These are phyloP conservation scores for Eurotiales sp. DNA, from an alignment of 2,329 filamentous ascomycete genomes.

Conservation along the genomic window DNA sequence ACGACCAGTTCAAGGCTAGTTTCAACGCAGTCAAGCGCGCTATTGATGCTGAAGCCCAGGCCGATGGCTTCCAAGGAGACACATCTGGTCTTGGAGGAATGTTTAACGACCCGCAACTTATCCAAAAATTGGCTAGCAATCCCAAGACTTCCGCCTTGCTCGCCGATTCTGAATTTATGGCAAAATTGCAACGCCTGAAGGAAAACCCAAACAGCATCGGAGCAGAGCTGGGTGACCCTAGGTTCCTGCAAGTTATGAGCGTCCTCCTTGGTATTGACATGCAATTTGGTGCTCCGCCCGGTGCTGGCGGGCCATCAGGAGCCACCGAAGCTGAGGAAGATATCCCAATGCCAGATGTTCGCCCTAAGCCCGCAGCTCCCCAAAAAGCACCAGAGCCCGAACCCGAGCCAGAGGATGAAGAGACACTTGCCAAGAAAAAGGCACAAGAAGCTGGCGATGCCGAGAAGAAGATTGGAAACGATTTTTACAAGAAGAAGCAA, in stretches of 20 bases:
- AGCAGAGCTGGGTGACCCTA: conserved; percentile 79
- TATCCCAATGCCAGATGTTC: conserved; percentile 71
- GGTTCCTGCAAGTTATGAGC: conserved; percentile 90
- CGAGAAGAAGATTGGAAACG: conserved; percentile 90
- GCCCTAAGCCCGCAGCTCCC: conserved; percentile 44
- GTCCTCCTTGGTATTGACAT: conserved; percentile 93
- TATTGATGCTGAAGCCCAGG: conserved; percentile 70
- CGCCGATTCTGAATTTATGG: conserved; percentile 82
- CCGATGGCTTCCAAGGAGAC: conserved; percentile 60
- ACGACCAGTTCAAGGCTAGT: conserved; percentile 88
- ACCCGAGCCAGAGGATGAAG: conserved; percentile 71
- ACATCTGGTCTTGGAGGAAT: conserved; percentile 78
- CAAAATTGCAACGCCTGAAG: conserved; percentile 77
- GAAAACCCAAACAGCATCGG: conserved; percentile 75
- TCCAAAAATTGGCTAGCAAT: conserved; percentile 87
- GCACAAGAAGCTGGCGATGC: conserved; percentile 90
- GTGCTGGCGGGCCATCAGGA: conserved; percentile 40
- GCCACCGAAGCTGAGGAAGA: conserved; percentile 63
- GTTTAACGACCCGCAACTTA: conserved; percentile 88
- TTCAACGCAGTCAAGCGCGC: conserved; percentile 81
- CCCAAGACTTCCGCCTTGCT: conserved; percentile 85
- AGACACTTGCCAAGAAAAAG: conserved; percentile 77
- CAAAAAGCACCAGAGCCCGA: conserved; percentile 60
- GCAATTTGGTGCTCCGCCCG: conserved; percentile 59
- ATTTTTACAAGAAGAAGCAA: conserved; percentile 96